Conservation (phyloP, 768 basidiomycete genomes). For the Mycena olivaceomarginata region DNA sequence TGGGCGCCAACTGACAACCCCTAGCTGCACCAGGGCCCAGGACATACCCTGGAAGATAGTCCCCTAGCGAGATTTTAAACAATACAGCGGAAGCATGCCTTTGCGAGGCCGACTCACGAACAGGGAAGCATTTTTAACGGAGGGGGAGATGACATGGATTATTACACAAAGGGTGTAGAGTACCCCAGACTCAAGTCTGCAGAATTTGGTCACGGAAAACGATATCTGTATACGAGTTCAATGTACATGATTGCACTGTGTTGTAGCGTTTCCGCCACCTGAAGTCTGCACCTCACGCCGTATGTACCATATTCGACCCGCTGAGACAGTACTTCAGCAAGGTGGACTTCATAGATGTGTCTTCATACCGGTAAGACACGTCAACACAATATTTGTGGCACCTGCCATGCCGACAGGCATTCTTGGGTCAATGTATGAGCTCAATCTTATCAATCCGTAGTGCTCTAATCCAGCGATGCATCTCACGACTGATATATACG, state of each 20-base stretch:
- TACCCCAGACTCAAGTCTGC: neutral
- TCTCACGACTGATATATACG: neutral
- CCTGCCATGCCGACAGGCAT: neutral
- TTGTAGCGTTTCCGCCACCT: neutral
- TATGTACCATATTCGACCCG: neutral
- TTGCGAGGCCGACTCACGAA: neutral
- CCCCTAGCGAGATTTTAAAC: neutral
- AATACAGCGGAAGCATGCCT: neutral
- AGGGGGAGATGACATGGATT: neutral
- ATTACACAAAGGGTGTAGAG: neutral
- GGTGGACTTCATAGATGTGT: neutral
- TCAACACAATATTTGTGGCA: neutral
- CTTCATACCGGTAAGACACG: neutral
- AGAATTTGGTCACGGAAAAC: neutral
- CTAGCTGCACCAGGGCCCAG: neutral
- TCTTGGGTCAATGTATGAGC: neutral
- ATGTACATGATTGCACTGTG: neutral
- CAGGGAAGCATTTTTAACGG: neutral
- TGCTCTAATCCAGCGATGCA: neutral
- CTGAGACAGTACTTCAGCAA: neutral
- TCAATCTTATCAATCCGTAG: neutral
- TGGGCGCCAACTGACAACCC: neutral
- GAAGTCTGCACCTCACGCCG: neutral
- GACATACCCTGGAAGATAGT: neutral
- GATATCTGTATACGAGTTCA: neutral